Percentiles rank a stretch among this genome's conserved stretches.
Evolutionary conservation across 2,329 filamentous ascomycete species (phyloP).

Genomic region (Paramyrothecium roridum): DNA sequence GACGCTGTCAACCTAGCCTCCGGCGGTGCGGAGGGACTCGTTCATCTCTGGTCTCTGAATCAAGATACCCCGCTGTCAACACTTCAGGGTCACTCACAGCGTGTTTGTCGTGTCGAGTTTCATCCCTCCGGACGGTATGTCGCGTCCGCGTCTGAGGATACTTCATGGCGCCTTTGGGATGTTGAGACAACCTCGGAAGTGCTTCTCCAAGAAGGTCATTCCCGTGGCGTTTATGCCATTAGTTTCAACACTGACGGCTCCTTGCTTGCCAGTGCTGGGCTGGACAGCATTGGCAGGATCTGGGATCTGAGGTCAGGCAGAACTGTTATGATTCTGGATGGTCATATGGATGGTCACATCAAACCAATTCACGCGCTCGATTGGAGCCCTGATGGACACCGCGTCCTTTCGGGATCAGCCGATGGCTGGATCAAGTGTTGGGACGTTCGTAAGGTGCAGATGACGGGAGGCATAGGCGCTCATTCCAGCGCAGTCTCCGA

Average conservation of each 20-base stretch:
- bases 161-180: slow-evolving; percentile 96
- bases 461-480: slow-evolving; percentile 81
- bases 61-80: slow-evolving; percentile 83
- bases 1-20: slow-evolving; percentile 82
- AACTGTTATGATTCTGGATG: slow-evolving; percentile 93
- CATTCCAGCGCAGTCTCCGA: slow-evolving; percentile 92
- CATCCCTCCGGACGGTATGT: slow-evolving; percentile 89
- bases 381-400: slow-evolving; percentile 87
- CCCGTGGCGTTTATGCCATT: slow-evolving; percentile 85
- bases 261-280: slow-evolving; percentile 82
- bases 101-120: slow-evolving; percentile 90
- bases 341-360: slow-evolving; percentile 76
- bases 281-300: slow-evolving; percentile 91
- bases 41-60: slow-evolving; percentile 87
- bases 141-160: slow-evolving; percentile 92
- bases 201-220: slow-evolving; percentile 89
- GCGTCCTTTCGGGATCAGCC: slow-evolving; percentile 87
- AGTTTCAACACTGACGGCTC: slow-evolving; percentile 91
- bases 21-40: slow-evolving; percentile 80
- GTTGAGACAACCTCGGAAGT: slow-evolving; percentile 81
- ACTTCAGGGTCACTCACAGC: slow-evolving; percentile 76
- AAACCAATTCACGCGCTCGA: slow-evolving; percentile 91
- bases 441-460: slow-evolving; percentile 88
- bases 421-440: slow-evolving; percentile 98
- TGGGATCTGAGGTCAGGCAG: slow-evolving; percentile 93